phyloP scores from a whole-genome alignment of 2,329 filamentous ascomycete genomes.

The Microsporum ferrugineum region DNA sequence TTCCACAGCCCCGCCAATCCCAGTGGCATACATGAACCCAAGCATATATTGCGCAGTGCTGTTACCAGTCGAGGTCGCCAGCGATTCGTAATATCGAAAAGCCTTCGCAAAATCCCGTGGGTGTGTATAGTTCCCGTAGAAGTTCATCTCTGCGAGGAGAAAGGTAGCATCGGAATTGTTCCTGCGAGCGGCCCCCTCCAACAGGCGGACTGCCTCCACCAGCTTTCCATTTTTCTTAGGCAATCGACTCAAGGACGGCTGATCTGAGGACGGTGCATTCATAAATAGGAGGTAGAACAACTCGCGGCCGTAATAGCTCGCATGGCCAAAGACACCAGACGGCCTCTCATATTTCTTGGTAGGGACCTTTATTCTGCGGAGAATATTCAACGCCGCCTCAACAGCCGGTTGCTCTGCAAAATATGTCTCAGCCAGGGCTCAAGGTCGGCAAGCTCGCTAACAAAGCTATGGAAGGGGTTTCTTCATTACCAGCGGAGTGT shows the following conservation, averaged over 20 bases:
- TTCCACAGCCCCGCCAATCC: slow-evolving; percentile 68
- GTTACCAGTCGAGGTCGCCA: slow-evolving; percentile 70
- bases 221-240: slow-evolving; percentile 33
- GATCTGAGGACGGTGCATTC: slow-evolving; percentile 45
- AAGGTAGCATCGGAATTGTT: slow-evolving; percentile 68
- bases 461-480: background rate
- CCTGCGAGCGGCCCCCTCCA: slow-evolving; percentile 48
- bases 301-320: slow-evolving; percentile 51
- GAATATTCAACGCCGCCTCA: slow-evolving; percentile 14
- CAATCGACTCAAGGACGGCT: slow-evolving; percentile 29
- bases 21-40: slow-evolving; percentile 89
- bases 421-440: background rate
- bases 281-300: slow-evolving; percentile 54
- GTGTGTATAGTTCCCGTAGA: slow-evolving; percentile 86
- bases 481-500: background rate
- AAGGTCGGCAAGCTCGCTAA: background rate
- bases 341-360: slow-evolving; percentile 34
- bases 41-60: slow-evolving; percentile 92
- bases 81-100: slow-evolving; percentile 66
- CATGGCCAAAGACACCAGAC: slow-evolving; percentile 46
- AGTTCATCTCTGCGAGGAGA: slow-evolving; percentile 86
- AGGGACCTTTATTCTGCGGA: slow-evolving; percentile 11
- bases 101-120: slow-evolving; percentile 69
- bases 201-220: slow-evolving; percentile 46
- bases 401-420: slow-evolving; percentile 15